A percentile compares a stretch with the other conserved stretches of the same genome.
Conservation (phyloP, 139 green algal genomes). For the Desmodesmus armatus region DNA sequence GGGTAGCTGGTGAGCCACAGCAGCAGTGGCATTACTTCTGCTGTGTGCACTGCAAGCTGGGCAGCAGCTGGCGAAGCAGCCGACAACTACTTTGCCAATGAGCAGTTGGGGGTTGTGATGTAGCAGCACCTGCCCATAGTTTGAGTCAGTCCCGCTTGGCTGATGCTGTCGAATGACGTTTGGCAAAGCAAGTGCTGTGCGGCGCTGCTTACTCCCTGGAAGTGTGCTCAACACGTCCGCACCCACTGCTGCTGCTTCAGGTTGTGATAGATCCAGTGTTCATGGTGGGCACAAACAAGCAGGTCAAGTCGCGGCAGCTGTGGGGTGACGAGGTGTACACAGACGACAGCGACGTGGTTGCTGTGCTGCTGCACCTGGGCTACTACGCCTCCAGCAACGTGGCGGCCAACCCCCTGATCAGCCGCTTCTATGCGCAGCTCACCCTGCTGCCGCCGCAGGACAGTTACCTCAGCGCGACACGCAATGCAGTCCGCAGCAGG, state of each 20-base stretch:
- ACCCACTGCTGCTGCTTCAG: slow-evolving; percentile 46
- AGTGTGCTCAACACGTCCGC: not conserved
- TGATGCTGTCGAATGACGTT: too few species aligned
- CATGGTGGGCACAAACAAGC: slow-evolving; percentile 74
- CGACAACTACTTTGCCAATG: too few species aligned
- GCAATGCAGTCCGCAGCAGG: slow-evolving; percentile 76
- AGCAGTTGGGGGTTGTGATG: too few species aligned
- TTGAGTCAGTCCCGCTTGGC: too few species aligned
- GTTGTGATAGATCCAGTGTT: slow-evolving; percentile 72
- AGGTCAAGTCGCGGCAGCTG: slow-evolving; percentile 90
- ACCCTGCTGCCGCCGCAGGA: slow-evolving; percentile 64
- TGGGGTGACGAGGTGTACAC: slow-evolving; percentile 96
- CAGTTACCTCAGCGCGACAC: slow-evolving; percentile 81
- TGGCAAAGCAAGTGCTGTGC: too few species aligned
- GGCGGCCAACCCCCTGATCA: slow-evolving; percentile 40
- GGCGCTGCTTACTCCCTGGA: too few species aligned
- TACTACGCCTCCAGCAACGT: slow-evolving; percentile 75
- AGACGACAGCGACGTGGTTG: slow-evolving; percentile 93
- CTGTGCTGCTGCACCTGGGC: slow-evolving; percentile 95
- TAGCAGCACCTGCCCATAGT: too few species aligned
- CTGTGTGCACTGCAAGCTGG: too few species aligned
- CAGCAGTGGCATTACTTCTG: too few species aligned
- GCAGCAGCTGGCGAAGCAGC: too few species aligned
- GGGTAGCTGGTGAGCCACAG: too few species aligned
- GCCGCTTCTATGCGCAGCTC: slow-evolving; percentile 5